Conservation (phyloP, 2,329 filamentous ascomycete species). For the Botrytis aclada region DNA sequence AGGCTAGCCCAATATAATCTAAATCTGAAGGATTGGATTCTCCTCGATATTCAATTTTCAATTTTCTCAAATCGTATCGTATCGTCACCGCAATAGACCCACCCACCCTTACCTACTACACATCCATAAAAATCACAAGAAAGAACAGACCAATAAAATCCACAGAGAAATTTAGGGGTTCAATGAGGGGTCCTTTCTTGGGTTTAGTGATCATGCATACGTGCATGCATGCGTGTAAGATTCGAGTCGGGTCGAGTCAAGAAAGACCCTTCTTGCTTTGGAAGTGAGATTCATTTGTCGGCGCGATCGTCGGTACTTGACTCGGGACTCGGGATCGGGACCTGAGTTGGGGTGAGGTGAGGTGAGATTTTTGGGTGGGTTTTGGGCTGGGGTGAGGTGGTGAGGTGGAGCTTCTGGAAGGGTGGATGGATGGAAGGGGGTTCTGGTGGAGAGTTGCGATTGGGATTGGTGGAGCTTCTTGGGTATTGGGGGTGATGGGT, state of each 20-base stretch:
- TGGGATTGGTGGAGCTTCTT: too few species aligned
- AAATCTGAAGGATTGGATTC: background rate
- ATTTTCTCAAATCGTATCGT: background rate
- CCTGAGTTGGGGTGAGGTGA: background rate
- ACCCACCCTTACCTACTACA: background rate
- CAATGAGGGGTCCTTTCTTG: too few species aligned
- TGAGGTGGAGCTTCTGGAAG: background rate
- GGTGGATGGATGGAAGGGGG: background rate
- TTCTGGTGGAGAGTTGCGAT: background rate
- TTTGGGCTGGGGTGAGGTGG: too few species aligned
- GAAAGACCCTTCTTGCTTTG: background rate
- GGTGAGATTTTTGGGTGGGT: too few species aligned
- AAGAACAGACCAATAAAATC: too few species aligned
- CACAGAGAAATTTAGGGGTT: too few species aligned
- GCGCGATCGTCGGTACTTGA: background rate
- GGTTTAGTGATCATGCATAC: too few species aligned
- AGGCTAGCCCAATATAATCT: background rate
- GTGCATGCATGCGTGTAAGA: background rate
- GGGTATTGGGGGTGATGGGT: too few species aligned
- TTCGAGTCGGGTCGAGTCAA: too few species aligned
- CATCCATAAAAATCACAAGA: too few species aligned
- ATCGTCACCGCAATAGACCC: background rate
- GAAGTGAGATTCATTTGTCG: background rate
- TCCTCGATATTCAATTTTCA: background rate
- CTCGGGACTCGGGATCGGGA: background rate